Evolutionary conservation across 768 basidiomycete species (phyloP).

Genomic region (Lanmaoa pseudosensibilis): DNA sequence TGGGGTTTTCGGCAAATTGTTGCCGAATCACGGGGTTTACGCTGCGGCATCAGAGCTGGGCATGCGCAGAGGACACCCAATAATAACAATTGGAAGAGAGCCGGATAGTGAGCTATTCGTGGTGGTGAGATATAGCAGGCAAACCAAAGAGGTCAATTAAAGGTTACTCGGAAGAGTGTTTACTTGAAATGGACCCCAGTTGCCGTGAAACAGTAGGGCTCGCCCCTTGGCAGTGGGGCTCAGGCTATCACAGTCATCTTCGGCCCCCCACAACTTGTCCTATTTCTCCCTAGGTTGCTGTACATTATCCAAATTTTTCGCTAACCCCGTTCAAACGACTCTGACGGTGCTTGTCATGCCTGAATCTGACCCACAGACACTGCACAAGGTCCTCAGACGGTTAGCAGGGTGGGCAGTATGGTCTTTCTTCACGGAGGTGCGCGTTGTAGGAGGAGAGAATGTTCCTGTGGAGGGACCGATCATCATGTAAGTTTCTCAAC

Average conservation of each 20-base stretch:
- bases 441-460: constrained; percentile 84
- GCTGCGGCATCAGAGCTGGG: not conserved
- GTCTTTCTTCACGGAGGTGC: constrained; percentile 88
- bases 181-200: constrained; percentile 6
- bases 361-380: constrained; percentile 39
- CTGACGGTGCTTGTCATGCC: constrained; percentile 12
- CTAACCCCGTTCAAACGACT: constrained; percentile 10
- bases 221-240: not conserved
- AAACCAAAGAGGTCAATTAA: not conserved
- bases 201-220: not conserved
- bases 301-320: constrained; percentile 9
- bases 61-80: not conserved
- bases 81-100: not conserved
- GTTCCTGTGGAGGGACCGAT: constrained; percentile 88
- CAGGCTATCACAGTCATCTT: not conserved
- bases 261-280: not conserved
- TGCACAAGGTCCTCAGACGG: constrained; percentile 71
- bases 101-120: not conserved
- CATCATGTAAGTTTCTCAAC: constrained; percentile 68
- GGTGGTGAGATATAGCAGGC: not conserved
- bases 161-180: not conserved
- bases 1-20: too few relatives aligned
- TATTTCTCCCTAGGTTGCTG: not conserved
- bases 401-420: constrained; percentile 73
- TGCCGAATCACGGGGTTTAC: not conserved